Base-by-base conservation (phyloP, 1,139 yeast genomes). In the Geotrichum restrictum region DNA sequence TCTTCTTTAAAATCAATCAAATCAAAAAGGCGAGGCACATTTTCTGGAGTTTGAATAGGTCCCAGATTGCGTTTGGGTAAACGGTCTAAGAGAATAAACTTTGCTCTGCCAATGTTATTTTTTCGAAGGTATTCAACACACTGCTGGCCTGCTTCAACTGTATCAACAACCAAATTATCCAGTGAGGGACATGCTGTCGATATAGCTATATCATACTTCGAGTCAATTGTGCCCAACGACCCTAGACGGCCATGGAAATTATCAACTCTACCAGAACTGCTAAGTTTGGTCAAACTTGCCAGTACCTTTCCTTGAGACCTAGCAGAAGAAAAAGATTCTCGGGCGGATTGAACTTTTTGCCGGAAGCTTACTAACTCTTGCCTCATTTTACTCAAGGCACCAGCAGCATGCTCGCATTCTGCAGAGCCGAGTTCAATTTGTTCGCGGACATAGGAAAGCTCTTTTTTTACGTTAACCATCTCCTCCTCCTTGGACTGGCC, bases 241-340 rank as follows among this genome's bases (percentile, higher is more conserved):
- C 98, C 99, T 18, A 94, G 71, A 54, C 97, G 75, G 0, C 98
- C 98, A 65, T 87, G 78, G 61, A 91, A 88, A 0, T 98, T 98
- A 14, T 75, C 74, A 37, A 94, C 80, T 64, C 97, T 78, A 10
- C 98, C 98, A 2, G 94, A 79, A 55, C 83, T 82, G 51, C 84
- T 83, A 45, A 93, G 71, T 58, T 85, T 79, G 55, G 77, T 73
- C 56, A 94, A 74, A 18, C 93, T 87, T 0, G 81, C 66, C 21
- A 91, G 73, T 10, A 93, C 95, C 56, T 82, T 80, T 60, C 80
- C 86, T 63, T 85, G 87, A 55, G 88, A 85, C 61, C 84, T 82
- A 14, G 74, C 73, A 24, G 71, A 79, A 1, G 80, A 74, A 24
- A 83, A 71, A 3, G 84, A 76, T 22, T 78, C 77, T 44, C 78